Base-by-base conservation (phyloP, 768 basidiomycete species). In the Ramaria sp. region DNA sequence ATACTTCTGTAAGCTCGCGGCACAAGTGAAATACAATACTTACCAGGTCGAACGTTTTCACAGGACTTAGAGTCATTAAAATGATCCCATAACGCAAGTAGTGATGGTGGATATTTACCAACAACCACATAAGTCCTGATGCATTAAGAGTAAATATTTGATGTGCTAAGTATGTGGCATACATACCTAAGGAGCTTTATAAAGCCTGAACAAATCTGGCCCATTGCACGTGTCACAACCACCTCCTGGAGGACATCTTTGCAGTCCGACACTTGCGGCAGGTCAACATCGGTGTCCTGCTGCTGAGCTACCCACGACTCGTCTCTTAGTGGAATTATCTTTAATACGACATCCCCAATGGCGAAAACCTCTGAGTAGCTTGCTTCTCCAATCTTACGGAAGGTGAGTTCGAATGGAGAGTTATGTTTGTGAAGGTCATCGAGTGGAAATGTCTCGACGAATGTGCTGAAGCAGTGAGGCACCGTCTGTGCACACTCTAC, bases 321-420 rank as follows among this genome's bases (percentile, higher is more conserved):
- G 58, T 78, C 72, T 48, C 80, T 73, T 36, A 93, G 67, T 5
- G 91, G 92, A 36, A 94, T 82, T 43, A 96, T 76, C 71, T 94
- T 95, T 59, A 94, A 74, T n/a, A 94, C 92, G 32, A 94, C 80
- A 59, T 87, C 79, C 2, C 85, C 85, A 49, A 93, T 84, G 7
- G 86, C 86, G 66, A 90, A 99, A 27, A 99, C 96, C 64, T 99
- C 96, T 0, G 91, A 95, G 67, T 87, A 99, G 48, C 88, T 90
- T 6, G 96, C 96, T 70, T 99, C 96, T 39, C 95, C 95, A 44
- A 97, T 83, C 68, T 99, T 99, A 60, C 69, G 73, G 67, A 92
- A 91, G 5, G 54, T 66, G 22, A 67, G 57, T 57, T 69, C 59
- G 0, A 25, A 43, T 24, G 55, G 42, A 5, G 63, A 60, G n/a